phyloP scores from a whole-genome alignment of 169 alveolate genomes.

The Theileria luwenshuni region DNA sequence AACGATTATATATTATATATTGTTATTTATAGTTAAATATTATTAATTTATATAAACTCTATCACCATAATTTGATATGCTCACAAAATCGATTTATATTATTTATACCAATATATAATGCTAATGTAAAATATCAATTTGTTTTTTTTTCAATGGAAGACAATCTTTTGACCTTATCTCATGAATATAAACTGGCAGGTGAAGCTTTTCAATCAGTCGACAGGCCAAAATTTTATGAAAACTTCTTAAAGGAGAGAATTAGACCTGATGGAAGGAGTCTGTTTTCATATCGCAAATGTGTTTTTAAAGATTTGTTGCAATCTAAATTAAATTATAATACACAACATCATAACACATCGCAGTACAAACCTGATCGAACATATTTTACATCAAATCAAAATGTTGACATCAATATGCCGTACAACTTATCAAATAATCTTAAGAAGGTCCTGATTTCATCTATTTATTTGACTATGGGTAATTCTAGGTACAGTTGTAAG shows the following conservation, averaged over 20 bases:
- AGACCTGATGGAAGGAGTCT: constrained; percentile 67
- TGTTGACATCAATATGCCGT: no score
- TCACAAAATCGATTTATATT: no score
- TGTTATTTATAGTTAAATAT: no score
- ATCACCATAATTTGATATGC: no score
- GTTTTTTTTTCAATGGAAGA: constrained; percentile 25
- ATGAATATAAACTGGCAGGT: constrained; percentile 22
- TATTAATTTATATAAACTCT: no score
- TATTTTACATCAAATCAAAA: no score
- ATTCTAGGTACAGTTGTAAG: constrained; percentile 49
- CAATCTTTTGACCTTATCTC: constrained; percentile 20
- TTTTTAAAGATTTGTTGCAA: constrained; percentile 36
- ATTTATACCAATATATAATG: no score
- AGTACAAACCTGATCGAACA: no score
- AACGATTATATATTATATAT: no score
- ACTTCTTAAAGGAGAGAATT: constrained; percentile 29
- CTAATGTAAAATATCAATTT: no score
- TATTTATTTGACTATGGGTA: constrained; percentile 31
- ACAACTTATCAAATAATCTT: no score
- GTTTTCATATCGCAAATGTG: constrained; percentile 37
- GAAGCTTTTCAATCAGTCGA: constrained; percentile 65
- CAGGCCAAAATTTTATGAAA: constrained; percentile 33
- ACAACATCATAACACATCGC: no score
- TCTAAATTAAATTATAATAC: neutral
- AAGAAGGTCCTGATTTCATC: constrained; percentile 37